phyloP scores from a whole-genome alignment of 495 filamentous ascomycete species.

The Penicillium coprophilum region DNA sequence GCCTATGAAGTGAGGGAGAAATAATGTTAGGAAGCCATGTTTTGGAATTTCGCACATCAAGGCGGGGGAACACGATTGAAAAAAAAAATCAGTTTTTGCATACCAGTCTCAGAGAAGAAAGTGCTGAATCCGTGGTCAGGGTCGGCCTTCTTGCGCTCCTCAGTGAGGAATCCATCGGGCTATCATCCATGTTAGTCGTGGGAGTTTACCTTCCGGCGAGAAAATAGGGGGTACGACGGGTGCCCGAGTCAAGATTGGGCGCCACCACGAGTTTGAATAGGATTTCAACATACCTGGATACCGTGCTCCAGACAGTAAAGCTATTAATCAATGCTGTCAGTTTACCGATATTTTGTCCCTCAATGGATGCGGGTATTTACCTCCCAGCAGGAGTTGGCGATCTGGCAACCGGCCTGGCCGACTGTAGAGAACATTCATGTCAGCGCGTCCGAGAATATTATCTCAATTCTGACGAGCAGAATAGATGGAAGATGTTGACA shows the following conservation, averaged over 20 bases:
- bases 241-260: slow-evolving; percentile 20
- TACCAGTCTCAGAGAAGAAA: slow-evolving; percentile 99
- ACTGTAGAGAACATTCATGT: slow-evolving; percentile 56
- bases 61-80: slow-evolving; percentile 11
- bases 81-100: slow-evolving; percentile 14
- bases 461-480: slow-evolving; percentile 18
- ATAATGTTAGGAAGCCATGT: slow-evolving; percentile 17
- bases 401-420: slow-evolving; percentile 99
- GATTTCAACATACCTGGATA: slow-evolving; percentile 76
- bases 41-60: slow-evolving; percentile 10
- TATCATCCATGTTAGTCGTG: slow-evolving; percentile 42
- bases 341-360: slow-evolving; percentile 9
- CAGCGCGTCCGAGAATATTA: slow-evolving; percentile 21
- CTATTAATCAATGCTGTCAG: slow-evolving; percentile 51
- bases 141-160: slow-evolving; percentile 95
- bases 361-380: slow-evolving; percentile 50
- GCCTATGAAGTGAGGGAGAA: slow-evolving; percentile 53
- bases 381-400: slow-evolving; percentile 99
- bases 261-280: slow-evolving; percentile 15
- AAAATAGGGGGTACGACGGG: slow-evolving; percentile 23
- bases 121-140: slow-evolving; percentile 98
- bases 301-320: slow-evolving; percentile 99
- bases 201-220: slow-evolving; percentile 21
- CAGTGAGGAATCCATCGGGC: slow-evolving; percentile 98
- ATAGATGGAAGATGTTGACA: slow-evolving; percentile 26